Evolutionary conservation across 106 monocot species (phyloP).

Genomic region (Dioscorea zingiberensis): DNA sequence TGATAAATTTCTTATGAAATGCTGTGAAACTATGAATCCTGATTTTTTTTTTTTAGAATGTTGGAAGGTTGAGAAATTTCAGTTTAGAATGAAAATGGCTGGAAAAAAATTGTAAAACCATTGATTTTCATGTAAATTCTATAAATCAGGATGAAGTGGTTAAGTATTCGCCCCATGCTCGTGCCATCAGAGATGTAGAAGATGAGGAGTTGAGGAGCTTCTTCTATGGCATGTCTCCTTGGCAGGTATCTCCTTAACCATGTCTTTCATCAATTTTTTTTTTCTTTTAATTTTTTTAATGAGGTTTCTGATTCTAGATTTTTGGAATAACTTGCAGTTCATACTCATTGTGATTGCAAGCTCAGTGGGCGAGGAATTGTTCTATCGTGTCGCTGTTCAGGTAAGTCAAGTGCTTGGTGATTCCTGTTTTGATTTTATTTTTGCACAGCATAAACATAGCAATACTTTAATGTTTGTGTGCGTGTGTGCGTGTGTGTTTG

Average conservation of each 20-base stretch:
- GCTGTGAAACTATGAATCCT: too few species aligned
- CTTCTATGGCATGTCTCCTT: conserved; percentile 76
- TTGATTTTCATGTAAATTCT: too few species aligned
- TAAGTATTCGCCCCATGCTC: conserved; percentile 92
- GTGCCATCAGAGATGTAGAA: conserved; percentile 96
- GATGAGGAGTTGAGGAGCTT: conserved; percentile 97
- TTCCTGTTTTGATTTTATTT: too few species aligned
- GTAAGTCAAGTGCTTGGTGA: conserved; percentile 16
- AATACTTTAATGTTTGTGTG: too few species aligned
- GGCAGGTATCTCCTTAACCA: conserved; percentile 34
- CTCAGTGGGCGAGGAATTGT: conserved; percentile 89
- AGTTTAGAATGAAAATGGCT: too few species aligned
- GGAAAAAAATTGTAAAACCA: too few species aligned
- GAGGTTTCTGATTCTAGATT: background rate
- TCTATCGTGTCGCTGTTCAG: conserved; percentile 94
- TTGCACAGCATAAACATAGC: too few species aligned
- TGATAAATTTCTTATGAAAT: too few species aligned
- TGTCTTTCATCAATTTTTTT: background rate
- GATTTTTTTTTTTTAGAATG: background rate
- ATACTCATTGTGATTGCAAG: conserved; percentile 80
- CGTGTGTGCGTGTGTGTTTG: too few species aligned
- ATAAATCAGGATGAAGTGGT: conserved; percentile 83
- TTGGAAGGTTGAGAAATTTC: too few species aligned
- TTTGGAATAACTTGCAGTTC: conserved; percentile 76
- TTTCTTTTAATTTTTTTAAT: background rate